Base-by-base conservation (phyloP, 2,329 filamentous ascomycete genomes). In the Xylariaceae sp. region DNA sequence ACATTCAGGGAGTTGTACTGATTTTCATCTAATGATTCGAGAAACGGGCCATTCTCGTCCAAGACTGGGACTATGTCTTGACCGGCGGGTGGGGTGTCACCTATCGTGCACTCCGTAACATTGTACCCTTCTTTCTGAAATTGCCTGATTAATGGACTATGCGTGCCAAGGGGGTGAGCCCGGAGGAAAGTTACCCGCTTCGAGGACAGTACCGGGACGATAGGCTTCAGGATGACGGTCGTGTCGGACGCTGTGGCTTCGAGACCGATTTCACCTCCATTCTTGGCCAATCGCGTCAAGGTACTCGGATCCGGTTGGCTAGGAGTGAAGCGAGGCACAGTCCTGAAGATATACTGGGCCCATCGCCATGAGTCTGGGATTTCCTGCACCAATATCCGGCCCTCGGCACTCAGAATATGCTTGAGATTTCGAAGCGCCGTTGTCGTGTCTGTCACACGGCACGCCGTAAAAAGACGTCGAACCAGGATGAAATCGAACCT, bases 81-180 rank as follows among this genome's bases (percentile, higher is more conserved):
- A 8, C 11, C 34, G 3, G 18, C 3, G 9, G 35, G 35, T 3
- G 13, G 11, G 3, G 3, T 3, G 21, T 43, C 36, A 8, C 9
- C 31, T 2, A 43, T 12, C 7, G 18, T 28, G 27, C 40, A 38
- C 2, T 5, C 11, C 3, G 1, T 36, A 15, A 38, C 19, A 3
- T 27, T 16, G 18, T 35, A 38, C 2, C 40, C 40, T n/a, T 21
- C 34, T 3, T 26, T 4, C 14, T 36, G 21, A 26, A 36, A 28
- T 4, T 36, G 15, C 21, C 9, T 17, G 15, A 28, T 36, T 9
- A 36, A 26, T 9, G 21, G 6, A 12, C 9, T 28, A 5, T 18
- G 32, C 17, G 32, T 11, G 12, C 12, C 18, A 2, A 2, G 13
- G 12, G n/a, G 11, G 32, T 34, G 6, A 12, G 14, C 5, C 11